Evolutionary conservation across 1,284 basidiomycete species (phyloP).

Genomic region (Coniophora puteana): DNA sequence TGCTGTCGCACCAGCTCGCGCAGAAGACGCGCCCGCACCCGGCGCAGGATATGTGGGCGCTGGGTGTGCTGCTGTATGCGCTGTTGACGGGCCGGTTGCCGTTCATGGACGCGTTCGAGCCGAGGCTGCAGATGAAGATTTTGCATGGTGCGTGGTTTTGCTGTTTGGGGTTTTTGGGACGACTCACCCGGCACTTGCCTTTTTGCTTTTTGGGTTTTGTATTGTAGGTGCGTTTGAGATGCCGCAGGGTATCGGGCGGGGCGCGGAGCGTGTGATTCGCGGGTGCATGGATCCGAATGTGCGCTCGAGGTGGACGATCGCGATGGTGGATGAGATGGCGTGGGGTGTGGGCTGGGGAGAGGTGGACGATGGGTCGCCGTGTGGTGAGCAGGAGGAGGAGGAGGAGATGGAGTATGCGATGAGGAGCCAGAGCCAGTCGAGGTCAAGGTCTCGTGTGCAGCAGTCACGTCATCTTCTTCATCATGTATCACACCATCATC

Average conservation of each 20-base stretch:
- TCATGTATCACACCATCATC: too few species aligned
- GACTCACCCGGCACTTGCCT: not conserved
- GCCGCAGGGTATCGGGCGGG: constrained; percentile 57
- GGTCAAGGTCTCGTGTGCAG: too few species aligned
- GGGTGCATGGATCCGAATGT: constrained; percentile 72
- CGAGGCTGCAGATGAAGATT: constrained; percentile 88
- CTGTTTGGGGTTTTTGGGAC: not conserved
- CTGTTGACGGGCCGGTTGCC: constrained; percentile 80
- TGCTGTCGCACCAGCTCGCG: constrained; percentile 44
- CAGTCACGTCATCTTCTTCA: too few species aligned
- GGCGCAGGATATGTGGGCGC: constrained; percentile 92
- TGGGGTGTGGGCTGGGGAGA: constrained; percentile 78
- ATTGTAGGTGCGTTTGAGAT: constrained; percentile 54
- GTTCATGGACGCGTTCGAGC: constrained; percentile 86
- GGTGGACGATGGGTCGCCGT: constrained; percentile 45
- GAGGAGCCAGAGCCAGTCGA: too few species aligned
- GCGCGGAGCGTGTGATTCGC: constrained; percentile 67
- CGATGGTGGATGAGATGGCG: constrained; percentile 69
- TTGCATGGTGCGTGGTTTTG: constrained; percentile 60
- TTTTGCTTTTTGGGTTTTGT: constrained; percentile 10
- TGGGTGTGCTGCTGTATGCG: constrained; percentile 85
- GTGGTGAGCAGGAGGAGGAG: not conserved
- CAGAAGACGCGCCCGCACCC: constrained; percentile 39
- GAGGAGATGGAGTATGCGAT: not conserved
- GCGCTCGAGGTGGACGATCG: constrained; percentile 67